Base-by-base conservation (phyloP, 306 rosid species). In the Castanea crenata region DNA sequence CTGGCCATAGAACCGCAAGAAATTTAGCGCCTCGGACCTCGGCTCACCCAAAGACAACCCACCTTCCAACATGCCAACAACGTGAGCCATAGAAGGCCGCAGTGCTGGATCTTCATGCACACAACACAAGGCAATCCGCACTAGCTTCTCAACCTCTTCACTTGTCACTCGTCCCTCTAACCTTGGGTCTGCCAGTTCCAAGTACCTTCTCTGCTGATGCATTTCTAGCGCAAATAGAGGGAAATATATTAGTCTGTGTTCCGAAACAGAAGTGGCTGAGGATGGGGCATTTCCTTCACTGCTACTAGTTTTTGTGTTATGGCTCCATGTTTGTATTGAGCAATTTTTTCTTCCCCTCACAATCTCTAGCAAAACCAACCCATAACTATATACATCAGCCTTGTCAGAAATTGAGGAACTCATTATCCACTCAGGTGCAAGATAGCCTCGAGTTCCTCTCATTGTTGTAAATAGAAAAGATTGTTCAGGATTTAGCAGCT, bases 341-440 rank as follows among this genome's bases (percentile, higher is more conserved):
- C 92, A 90, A 38, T 92, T 94, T 55, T 92, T 94, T 69, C 92
- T 88, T 76, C 97, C 99, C 70, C 95, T 91, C 0, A 92, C 86
- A 19, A 94, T 83, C 80, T 94, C 99, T 31, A 94, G 91, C 29
- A 94, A 81, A 29, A 94, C 97, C 99, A 94, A 92, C 76, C 99
- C 97, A 62, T 71, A 94, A 80, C 97, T 89, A 34, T 94, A 94
- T 5, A 94, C 99, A 65, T 94, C 99, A 11, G 93, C 88, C 75
- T 90, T 94, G 18, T 94, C 99, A 3, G 97, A 85, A 46, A 94
- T 92, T 2, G 97, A 91, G 0, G 97, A 78, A 75, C 88, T 94
- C 1, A 97, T 94, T 1, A 94, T 92, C 97, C 99, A 94, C 82
- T 94, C 97, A 1, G 99, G 99, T 35, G 97, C 97, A 51, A 94